Conservation (phyloP, 805 yeast species). For the Sungouiella blattae region DNA sequence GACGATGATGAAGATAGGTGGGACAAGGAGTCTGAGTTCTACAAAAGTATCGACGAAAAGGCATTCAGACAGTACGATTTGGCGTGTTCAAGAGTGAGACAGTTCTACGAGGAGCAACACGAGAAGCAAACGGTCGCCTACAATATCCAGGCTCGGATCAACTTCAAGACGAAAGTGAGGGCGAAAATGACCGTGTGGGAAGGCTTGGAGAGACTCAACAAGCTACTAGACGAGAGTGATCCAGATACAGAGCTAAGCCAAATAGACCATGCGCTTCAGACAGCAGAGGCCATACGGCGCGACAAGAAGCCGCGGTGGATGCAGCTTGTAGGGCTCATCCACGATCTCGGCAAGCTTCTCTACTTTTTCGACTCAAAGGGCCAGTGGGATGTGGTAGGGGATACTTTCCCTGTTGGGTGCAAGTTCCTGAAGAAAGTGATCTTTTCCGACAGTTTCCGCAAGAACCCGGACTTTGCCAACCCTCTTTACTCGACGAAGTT, state of each 20-base stretch:
- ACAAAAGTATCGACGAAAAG: slow-evolving; percentile 33
- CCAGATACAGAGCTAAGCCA: slow-evolving; percentile 75
- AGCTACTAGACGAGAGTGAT: slow-evolving; percentile 65
- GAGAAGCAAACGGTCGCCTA: slow-evolving; percentile 68
- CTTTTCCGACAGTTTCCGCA: slow-evolving; percentile 55
- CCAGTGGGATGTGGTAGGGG: slow-evolving; percentile 82
- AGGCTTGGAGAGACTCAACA: slow-evolving; percentile 58
- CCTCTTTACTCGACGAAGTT: slow-evolving; percentile 64
- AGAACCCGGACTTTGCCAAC: slow-evolving; percentile 58
- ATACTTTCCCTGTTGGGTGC: slow-evolving; percentile 75
- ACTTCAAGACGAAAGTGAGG: slow-evolving; percentile 63
- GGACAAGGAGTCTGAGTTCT: slow-evolving; percentile 27
- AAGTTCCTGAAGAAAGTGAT: slow-evolving; percentile 57
- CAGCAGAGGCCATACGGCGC: slow-evolving; percentile 68
- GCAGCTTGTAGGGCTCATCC: slow-evolving; percentile 69
- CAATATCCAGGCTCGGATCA: slow-evolving; percentile 66
- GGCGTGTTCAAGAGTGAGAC: slow-evolving; percentile 65
- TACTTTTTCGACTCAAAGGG: slow-evolving; percentile 71
- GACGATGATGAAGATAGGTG: slow-evolving; percentile 11
- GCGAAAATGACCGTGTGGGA: slow-evolving; percentile 73
- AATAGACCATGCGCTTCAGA: slow-evolving; percentile 71
- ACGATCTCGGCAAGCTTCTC: slow-evolving; percentile 65
- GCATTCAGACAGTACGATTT: slow-evolving; percentile 63
- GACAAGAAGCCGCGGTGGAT: slow-evolving; percentile 74
- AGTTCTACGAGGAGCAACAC: slow-evolving; percentile 66